Evolutionary conservation across 768 basidiomycete species (phyloP), one percentile per base, ranked within the genome.

Genomic region (Polyporus arcularius): DNA sequence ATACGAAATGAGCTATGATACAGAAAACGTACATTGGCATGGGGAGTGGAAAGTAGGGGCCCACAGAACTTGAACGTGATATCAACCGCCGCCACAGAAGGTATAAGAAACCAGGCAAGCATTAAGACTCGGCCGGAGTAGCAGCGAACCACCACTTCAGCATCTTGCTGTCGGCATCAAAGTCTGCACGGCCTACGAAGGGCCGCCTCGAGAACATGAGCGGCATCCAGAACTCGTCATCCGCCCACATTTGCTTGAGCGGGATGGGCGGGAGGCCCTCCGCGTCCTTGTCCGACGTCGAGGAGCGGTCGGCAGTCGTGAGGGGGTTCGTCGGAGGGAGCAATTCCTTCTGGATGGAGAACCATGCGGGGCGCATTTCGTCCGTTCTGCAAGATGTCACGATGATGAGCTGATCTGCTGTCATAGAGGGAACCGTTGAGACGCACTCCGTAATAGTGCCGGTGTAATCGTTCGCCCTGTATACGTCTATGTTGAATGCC

Each of bases 281-380:
- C 0, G 41, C 3, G 12, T 42, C 4, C 45, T 40, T 47, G 8
- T 51, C 32, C 11, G 35, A 4, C 26, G 32, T 7, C 21, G 21
- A 26, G 21, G 21, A 26, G 11, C 32, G 53, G 39, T 43, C 41
- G 28, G 51, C n/a, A 31, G 35, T 38, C 10, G 53, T 45, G 39
- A 43, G 50, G 21, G 21, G 52, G 28, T 31, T n/a, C 4, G n/a
- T 41, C 14, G 46, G 58, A 58, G 53, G 54, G 51, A 28, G 50
- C 62, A 63, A 67, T 58, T 26, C 58, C 38, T 58, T 46, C 28
- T 59, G 65, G 9, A 80, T 65, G 15, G 80, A 74, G 69, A 92
- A 94, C 93, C 93, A 96, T 67, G 85, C 70, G 0, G 94, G 94
- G 18, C 79, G 80, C 93, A 96, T 96, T 70, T 96, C 94, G 35